phyloP scores from a whole-genome alignment of 306 rosid genomes.

The Hippophae tibetana region DNA sequence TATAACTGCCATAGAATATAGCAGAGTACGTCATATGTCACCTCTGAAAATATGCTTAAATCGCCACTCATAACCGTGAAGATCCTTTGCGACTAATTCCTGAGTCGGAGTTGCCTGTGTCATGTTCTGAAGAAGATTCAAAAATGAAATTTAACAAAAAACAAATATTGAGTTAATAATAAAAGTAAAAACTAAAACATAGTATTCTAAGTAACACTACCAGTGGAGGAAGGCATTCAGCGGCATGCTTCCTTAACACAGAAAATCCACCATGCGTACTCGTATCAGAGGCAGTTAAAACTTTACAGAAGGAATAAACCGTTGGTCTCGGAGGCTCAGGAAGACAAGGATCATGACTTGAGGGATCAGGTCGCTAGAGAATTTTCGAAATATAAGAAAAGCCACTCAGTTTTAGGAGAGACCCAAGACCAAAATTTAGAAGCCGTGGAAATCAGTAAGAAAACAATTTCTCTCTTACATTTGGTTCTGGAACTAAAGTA shows the following conservation, averaged over 20 bases:
- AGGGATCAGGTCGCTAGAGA: conserved; percentile 57
- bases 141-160: background rate
- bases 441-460: conserved; percentile 16
- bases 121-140: conserved; percentile 54
- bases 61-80: conserved; percentile 91
- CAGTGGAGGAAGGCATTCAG: conserved; percentile 86
- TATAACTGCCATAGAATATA: no score
- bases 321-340: conserved; percentile 36
- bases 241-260: conserved; percentile 84
- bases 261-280: conserved; percentile 99
- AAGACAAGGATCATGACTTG: conserved; percentile 35
- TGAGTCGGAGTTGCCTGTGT: conserved; percentile 81
- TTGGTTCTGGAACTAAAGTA: conserved; percentile 60
- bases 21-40: conserved; percentile 2
- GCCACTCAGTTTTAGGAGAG: background rate
- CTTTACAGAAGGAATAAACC: conserved; percentile 66
- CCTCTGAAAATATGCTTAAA: conserved; percentile 97
- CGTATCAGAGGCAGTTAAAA: conserved; percentile 86
- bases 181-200: background rate
- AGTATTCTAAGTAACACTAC: conserved; percentile 24
- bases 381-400: conserved; percentile 9
- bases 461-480: conserved; percentile 42
- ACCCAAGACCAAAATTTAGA: background rate
- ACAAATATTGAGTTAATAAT: background rate
- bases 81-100: conserved; percentile 85